Evolutionary conservation across 176 grass and related monocot species (phyloP).

Genomic region (Eremochloa ophiuroides): DNA sequence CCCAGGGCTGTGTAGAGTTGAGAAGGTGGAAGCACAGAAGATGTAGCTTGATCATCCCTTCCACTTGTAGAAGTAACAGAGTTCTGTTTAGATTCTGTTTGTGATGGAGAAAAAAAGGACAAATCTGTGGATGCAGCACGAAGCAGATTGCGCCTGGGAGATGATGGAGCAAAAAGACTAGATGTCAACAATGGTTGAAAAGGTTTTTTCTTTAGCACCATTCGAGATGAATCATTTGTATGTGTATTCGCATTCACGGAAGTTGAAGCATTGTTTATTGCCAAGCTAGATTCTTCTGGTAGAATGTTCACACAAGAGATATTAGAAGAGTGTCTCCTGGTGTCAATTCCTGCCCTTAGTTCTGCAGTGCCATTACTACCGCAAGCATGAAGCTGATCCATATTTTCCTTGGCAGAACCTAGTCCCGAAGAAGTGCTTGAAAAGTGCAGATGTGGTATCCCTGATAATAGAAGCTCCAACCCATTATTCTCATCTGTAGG

Average conservation of each 20-base stretch:
- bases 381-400: slow-evolving; percentile 1
- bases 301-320: slow-evolving; percentile 17
- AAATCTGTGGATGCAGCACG: slow-evolving; percentile 19
- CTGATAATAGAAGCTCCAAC: slow-evolving; percentile 2
- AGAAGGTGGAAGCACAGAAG: slow-evolving; percentile 2
- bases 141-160: slow-evolving; percentile 32
- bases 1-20: neutral
- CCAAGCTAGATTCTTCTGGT: slow-evolving; percentile 17
- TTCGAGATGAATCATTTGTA: slow-evolving; percentile 19
- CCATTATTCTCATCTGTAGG: slow-evolving; percentile 10
- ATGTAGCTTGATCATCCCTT: slow-evolving; percentile 19
- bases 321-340: slow-evolving; percentile 17
- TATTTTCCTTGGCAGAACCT: slow-evolving; percentile 13
- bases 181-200: slow-evolving; percentile 20
- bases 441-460: slow-evolving; percentile 7
- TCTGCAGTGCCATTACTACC: slow-evolving; percentile 11
- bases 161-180: slow-evolving; percentile 19
- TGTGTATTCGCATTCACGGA: slow-evolving; percentile 8
- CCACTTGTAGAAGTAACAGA: slow-evolving; percentile 20
- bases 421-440: slow-evolving; percentile 6
- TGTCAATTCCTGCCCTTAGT: slow-evolving; percentile 5
- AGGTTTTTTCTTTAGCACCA: slow-evolving; percentile 37
- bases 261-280: slow-evolving; percentile 3
- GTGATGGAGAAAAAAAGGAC: slow-evolving; percentile 37
- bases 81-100: slow-evolving; percentile 17